phyloP scores from a whole-genome alignment of 225 moss, liverwort and hornwort genomes.

The Polytrichum formosum region DNA sequence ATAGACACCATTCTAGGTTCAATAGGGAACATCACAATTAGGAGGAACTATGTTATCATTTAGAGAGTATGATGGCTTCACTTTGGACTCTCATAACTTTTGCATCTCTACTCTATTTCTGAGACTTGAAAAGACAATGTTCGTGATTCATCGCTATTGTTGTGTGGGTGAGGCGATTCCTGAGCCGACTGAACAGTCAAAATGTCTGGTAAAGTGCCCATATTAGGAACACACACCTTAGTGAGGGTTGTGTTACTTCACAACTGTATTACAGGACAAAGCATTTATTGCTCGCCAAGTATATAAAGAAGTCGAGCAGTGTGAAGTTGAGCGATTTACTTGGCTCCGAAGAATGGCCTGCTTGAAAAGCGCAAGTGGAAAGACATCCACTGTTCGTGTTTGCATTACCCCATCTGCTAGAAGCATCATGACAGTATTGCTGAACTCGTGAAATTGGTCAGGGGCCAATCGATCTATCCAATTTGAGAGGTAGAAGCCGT shows the following conservation, averaged over 20 bases:
- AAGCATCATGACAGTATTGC: constrained; percentile 26
- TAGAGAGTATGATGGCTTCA: too few relatives aligned
- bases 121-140: too few relatives aligned
- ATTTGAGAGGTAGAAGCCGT: constrained; percentile 33
- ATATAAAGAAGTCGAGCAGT: background rate
- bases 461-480: constrained; percentile 23
- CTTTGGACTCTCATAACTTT: too few relatives aligned
- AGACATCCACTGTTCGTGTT: constrained; percentile 22
- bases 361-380: constrained; percentile 22
- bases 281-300: too few relatives aligned
- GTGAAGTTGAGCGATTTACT: background rate
- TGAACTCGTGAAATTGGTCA: constrained; percentile 11
- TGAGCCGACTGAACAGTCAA: background rate
- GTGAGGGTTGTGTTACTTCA: background rate
- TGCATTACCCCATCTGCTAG: constrained; percentile 22
- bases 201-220: background rate
- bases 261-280: background rate
- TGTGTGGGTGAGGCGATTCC: background rate
- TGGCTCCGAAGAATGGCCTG: constrained; percentile 29
- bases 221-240: background rate
- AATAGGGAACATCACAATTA: too few relatives aligned
- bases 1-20: too few relatives aligned
- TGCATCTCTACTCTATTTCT: too few relatives aligned
- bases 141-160: background rate
- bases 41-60: too few relatives aligned